Conservation (phyloP, 2,329 filamentous ascomycete species). For the Colletotrichum sojae region DNA sequence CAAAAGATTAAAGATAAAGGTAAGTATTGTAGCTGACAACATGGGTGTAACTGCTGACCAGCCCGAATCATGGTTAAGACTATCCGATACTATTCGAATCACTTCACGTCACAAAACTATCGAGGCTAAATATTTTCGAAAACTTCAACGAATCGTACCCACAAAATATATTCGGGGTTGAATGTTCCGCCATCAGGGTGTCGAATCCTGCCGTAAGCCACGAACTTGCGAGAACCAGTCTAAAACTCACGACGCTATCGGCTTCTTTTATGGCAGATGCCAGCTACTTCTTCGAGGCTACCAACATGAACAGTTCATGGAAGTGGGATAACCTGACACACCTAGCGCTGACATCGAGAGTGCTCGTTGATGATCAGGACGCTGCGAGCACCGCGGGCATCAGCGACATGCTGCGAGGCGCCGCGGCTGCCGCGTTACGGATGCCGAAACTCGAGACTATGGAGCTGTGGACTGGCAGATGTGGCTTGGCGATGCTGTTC, state of each 20-base stretch:
- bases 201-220: slow-evolving; percentile 46
- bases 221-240: slow-evolving; percentile 48
- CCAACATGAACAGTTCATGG: slow-evolving; percentile 43
- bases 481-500: slow-evolving; percentile 45
- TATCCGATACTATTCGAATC: slow-evolving; percentile 47
- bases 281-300: slow-evolving; percentile 48
- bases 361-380: slow-evolving; percentile 44
- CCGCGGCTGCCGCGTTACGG: slow-evolving; percentile 44
- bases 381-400: slow-evolving; percentile 40
- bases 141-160: slow-evolving; percentile 52
- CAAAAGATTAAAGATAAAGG: slow-evolving; percentile 49
- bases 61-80: slow-evolving; percentile 41
- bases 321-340: slow-evolving; percentile 49
- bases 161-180: slow-evolving; percentile 22
- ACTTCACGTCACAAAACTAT: slow-evolving; percentile 44
- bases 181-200: slow-evolving; percentile 41
- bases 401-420: slow-evolving; percentile 47
- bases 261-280: slow-evolving; percentile 52
- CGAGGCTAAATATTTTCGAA: slow-evolving; percentile 52
- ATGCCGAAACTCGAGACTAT: slow-evolving; percentile 50
- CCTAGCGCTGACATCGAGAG: slow-evolving; percentile 49
- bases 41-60: slow-evolving; percentile 42
- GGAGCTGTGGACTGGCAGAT: slow-evolving; percentile 52
- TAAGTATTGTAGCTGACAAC: slow-evolving; percentile 44
- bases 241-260: slow-evolving; percentile 47